Conservation (phyloP, 1,284 basidiomycete genomes). For the Cutaneotrichosporon cyanovorans region DNA sequence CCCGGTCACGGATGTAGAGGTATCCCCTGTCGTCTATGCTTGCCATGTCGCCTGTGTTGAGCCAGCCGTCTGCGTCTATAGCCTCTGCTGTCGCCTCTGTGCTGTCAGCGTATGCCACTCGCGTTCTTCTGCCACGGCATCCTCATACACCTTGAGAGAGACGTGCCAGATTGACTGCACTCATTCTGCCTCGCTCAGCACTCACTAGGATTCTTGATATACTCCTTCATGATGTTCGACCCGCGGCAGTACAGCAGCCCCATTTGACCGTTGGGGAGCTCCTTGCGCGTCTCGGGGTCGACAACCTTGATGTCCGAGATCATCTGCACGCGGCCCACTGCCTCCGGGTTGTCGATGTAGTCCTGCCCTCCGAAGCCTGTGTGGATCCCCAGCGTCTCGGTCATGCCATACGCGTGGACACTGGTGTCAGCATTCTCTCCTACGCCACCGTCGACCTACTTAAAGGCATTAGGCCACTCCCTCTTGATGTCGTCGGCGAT, state of each 20-base stretch:
- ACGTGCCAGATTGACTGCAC: background rate
- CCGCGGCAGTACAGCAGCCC: constrained; percentile 34
- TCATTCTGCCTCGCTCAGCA: too few relatives aligned
- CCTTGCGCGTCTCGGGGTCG: constrained; percentile 22
- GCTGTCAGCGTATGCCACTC: background rate
- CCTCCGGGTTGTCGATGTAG: constrained; percentile 16
- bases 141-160: background rate
- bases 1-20: constrained; percentile 35
- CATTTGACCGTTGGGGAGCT: constrained; percentile 18
- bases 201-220: constrained; percentile 34
- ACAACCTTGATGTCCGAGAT: constrained; percentile 35
- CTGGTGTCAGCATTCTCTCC: background rate
- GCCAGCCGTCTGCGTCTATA: constrained; percentile 35
- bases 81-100: constrained; percentile 29
- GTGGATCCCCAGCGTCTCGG: constrained; percentile 39
- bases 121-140: too few relatives aligned
- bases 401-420: constrained; percentile 38
- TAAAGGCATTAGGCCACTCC: constrained; percentile 20
- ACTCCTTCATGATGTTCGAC: constrained; percentile 40
- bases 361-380: constrained; percentile 32
- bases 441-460: background rate
- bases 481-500: constrained; percentile 29
- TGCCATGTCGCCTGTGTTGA: constrained; percentile 40
- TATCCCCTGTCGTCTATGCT: constrained; percentile 32
- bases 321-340: constrained; percentile 28